Conservation (phyloP, 2,329 filamentous ascomycete genomes). For the Arthrobotrys megalospora region DNA sequence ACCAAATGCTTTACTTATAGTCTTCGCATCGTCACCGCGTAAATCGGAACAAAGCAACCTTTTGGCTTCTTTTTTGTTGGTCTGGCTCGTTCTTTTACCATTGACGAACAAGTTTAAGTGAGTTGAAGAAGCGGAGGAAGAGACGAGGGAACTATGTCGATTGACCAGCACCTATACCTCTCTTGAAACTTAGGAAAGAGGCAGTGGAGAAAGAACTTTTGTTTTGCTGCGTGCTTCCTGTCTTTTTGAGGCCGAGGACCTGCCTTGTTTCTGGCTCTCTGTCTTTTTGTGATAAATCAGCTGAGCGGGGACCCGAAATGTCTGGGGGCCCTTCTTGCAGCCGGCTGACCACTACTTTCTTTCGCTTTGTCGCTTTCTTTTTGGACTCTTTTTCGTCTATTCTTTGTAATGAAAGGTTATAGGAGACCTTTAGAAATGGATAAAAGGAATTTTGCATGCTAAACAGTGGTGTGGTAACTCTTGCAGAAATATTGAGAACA, state of each 20-base stretch:
- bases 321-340: background rate
- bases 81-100: constrained; percentile 25
- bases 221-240: background rate
- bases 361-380: background rate
- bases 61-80: background rate
- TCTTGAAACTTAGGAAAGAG: background rate
- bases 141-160: background rate
- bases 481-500: too few relatives aligned
- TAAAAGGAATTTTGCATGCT: constrained; percentile 8
- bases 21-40: constrained; percentile 61
- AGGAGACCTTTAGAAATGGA: constrained; percentile 33
- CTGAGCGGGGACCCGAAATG: background rate
- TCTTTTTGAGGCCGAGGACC: background rate
- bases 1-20: constrained; percentile 22
- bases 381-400: constrained; percentile 4
- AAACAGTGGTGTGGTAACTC: too few relatives aligned
- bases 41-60: constrained; percentile 11
- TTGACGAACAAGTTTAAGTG: background rate
- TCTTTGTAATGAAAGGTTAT: constrained; percentile 42
- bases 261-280: constrained; percentile 1
- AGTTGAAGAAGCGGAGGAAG: background rate
- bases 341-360: background rate
- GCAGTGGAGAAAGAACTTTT: background rate
- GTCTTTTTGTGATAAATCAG: background rate
- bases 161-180: background rate